phyloP scores from a whole-genome alignment of 805 yeast species.

The Saturnispora bothae region DNA sequence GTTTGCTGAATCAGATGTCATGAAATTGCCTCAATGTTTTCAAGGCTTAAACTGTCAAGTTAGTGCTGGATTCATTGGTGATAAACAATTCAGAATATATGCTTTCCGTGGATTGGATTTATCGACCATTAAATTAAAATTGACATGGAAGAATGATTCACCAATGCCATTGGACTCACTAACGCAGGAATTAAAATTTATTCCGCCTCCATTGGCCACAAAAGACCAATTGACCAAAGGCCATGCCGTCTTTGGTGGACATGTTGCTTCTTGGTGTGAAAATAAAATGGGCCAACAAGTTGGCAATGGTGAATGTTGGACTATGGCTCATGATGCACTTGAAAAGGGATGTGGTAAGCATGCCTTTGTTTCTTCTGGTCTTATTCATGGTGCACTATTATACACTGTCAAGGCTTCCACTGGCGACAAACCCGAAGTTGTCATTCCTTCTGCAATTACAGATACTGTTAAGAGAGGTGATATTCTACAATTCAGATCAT shows the following conservation, averaged over 20 bases:
- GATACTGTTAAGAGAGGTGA: conserved; percentile 47
- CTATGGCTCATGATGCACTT: conserved; percentile 44
- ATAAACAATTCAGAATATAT: conserved; percentile 25
- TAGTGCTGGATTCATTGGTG: conserved; percentile 22
- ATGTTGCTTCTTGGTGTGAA: conserved; percentile 47
- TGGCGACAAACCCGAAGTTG: conserved; percentile 12
- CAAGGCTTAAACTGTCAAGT: conserved; percentile 27
- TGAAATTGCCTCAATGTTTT: conserved; percentile 30
- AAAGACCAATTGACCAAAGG: conserved; percentile 25
- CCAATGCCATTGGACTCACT: conserved; percentile 19
- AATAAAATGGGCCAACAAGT: conserved; percentile 36
- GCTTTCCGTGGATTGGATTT: conserved; percentile 34
- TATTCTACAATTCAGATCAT: conserved; percentile 37
- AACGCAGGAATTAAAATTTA: conserved; percentile 23
- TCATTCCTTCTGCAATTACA: conserved; percentile 16
- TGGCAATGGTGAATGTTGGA: conserved; percentile 55
- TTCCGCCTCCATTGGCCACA: conserved; percentile 37
- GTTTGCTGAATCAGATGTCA: conserved; percentile 29
- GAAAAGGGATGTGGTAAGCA: conserved; percentile 45
- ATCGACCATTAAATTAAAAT: conserved; percentile 26
- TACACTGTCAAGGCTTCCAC: conserved; percentile 11
- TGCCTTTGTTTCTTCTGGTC: conserved; percentile 41
- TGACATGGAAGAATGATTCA: conserved; percentile 31
- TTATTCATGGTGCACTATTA: conserved; percentile 35
- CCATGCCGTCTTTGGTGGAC: conserved; percentile 35